Evolutionary conservation across 2,329 filamentous ascomycete genomes (phyloP).

Genomic region (Colletotrichum sp.): DNA sequence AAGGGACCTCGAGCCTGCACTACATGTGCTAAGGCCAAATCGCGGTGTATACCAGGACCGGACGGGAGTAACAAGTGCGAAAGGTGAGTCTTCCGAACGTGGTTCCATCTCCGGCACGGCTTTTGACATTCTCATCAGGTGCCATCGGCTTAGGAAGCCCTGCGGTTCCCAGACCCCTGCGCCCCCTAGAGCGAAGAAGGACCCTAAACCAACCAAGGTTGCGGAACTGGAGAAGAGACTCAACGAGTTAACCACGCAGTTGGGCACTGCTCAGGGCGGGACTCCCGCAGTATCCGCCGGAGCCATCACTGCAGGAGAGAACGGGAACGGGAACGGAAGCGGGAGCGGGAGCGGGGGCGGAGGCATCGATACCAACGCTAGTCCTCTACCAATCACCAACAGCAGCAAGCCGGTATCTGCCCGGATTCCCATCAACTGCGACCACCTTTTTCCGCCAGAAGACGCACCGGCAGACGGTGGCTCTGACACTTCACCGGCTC

Average conservation of each 20-base stretch:
- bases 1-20: constrained; percentile 55
- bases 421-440: constrained; percentile 28
- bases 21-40: constrained; percentile 58
- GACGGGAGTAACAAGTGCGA: constrained; percentile 47
- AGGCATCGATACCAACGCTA: constrained; percentile 12
- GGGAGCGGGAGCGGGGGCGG: not conserved
- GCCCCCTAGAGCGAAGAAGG: constrained; percentile 51
- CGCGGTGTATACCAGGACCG: constrained; percentile 51
- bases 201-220: constrained; percentile 51
- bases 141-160: constrained; percentile 51
- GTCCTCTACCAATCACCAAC: constrained; percentile 1
- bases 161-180: constrained; percentile 53
- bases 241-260: constrained; percentile 52
- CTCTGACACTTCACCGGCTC: constrained; percentile 3
- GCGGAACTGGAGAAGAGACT: constrained; percentile 56
- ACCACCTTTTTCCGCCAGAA: constrained; percentile 39
- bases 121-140: constrained; percentile 34
- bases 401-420: constrained; percentile 1
- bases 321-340: not conserved
- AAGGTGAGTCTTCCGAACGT: constrained; percentile 39
- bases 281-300: not conserved
- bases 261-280: constrained; percentile 32
- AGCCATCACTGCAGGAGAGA: not conserved
- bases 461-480: not conserved
- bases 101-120: not conserved